Conservation (phyloP, 768 basidiomycete genomes). For the Glaciozyma antarctica region DNA sequence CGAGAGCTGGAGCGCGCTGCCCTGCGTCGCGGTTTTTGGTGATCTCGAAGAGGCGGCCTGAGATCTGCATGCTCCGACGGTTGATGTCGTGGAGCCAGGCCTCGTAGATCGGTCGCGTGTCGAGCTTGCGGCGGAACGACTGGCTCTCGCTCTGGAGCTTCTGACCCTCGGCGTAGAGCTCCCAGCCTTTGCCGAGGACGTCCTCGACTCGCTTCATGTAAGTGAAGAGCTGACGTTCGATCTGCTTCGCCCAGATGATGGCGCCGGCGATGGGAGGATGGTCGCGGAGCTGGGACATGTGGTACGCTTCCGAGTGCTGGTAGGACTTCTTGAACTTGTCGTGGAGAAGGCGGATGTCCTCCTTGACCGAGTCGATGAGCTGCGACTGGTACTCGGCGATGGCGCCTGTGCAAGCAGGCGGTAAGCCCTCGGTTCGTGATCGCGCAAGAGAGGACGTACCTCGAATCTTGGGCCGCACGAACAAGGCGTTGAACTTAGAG, state of each 20-base stretch:
- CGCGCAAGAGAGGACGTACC: not conserved
- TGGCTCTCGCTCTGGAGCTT: conserved; percentile 84
- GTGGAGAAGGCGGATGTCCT: conserved; percentile 89
- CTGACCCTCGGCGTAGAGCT: conserved; percentile 97
- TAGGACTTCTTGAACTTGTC: conserved; percentile 99
- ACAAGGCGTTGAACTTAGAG: conserved; percentile 93
- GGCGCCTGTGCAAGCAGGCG: conserved; percentile 50
- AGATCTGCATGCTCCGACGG: conserved; percentile 80
- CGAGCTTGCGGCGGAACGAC: conserved; percentile 91
- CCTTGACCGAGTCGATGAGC: conserved; percentile 96
- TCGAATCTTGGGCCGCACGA: conserved; percentile 84
- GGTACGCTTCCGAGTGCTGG: conserved; percentile 66
- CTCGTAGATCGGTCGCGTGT: conserved; percentile 85
- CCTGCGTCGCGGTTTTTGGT: conserved; percentile 42
- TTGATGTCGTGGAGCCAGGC: conserved; percentile 96
- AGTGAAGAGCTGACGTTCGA: conserved; percentile 84
- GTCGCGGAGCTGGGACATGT: conserved; percentile 98
- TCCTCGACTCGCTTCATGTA: conserved; percentile 99
- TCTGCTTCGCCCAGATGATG: conserved; percentile 98
- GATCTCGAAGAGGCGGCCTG: conserved; percentile 87
- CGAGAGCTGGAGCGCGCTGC: conserved; percentile 67
- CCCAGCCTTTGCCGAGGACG: conserved; percentile 94
- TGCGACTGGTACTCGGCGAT: conserved; percentile 99
- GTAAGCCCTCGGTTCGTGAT: too few species aligned
- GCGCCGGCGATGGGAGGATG: conserved; percentile 95